These are phyloP conservation scores for Ophiostoma piceae DNA, from an alignment of 2,329 filamentous ascomycete genomes.

Conservation along the genomic window DNA sequence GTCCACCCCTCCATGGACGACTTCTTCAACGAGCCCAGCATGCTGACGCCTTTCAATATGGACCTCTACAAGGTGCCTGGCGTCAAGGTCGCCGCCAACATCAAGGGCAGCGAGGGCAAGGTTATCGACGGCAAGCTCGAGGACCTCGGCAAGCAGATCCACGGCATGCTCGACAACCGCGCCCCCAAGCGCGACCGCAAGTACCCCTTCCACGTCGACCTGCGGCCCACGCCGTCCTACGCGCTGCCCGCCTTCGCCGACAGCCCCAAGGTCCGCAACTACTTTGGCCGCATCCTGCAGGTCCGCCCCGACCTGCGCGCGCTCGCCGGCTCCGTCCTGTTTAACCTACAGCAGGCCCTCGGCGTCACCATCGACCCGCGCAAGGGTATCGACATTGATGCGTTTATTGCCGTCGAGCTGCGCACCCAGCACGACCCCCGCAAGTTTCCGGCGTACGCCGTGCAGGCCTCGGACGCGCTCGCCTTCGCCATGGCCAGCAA, in stretches of 20 bases:
- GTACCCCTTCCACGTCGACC: conserved; percentile 35
- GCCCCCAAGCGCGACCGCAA: conserved; percentile 31
- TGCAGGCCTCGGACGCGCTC: conserved; percentile 35
- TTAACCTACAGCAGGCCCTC: conserved; percentile 33
- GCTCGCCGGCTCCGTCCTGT: conserved; percentile 36
- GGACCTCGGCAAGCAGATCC: conserved; percentile 29
- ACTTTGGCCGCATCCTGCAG: conserved; percentile 40
- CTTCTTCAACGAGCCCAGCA: conserved; percentile 34
- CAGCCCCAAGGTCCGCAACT: conserved; percentile 31
- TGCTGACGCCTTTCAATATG: conserved; percentile 30
- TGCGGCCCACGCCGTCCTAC: conserved; percentile 30
- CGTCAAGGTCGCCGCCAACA: conserved; percentile 18
- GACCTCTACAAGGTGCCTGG: conserved; percentile 28
- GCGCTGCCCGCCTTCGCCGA: conserved; percentile 36
- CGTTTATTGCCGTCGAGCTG: conserved; percentile 36
- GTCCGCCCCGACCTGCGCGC: conserved; percentile 34
- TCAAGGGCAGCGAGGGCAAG: conserved; percentile 26
- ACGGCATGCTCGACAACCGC: conserved; percentile 30
- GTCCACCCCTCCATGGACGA: conserved; percentile 35
- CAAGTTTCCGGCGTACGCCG: conserved; percentile 31
- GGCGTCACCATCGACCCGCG: conserved; percentile 31
- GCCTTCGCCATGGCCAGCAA: conserved; percentile 31
- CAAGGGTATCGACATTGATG: conserved; percentile 27
- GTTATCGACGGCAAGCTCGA: conserved; percentile 30
- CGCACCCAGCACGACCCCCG: conserved; percentile 35